Conservation (phyloP, 2,329 filamentous ascomycete species). For the Neonectria sp. region DNA sequence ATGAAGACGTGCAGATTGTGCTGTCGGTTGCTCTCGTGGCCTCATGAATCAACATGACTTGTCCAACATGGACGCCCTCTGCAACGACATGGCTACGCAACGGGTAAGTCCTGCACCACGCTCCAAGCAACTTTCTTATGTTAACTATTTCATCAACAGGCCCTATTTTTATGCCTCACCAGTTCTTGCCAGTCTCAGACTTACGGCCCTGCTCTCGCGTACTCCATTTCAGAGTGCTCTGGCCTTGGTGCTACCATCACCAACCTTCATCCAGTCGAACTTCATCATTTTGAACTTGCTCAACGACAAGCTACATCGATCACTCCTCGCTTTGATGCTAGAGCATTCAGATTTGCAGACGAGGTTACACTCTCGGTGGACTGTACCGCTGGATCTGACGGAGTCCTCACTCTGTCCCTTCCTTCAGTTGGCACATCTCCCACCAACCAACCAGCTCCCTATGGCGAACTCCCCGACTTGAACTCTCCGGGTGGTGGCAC, state of each 20-base stretch:
- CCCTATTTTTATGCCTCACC: conserved; percentile 52
- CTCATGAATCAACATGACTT: conserved; percentile 29
- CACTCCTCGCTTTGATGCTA: conserved; percentile 17
- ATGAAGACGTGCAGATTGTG: conserved; percentile 32
- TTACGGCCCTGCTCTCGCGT: conserved; percentile 51
- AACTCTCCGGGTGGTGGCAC: conserved; percentile 8
- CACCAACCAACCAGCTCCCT: conserved; percentile 9
- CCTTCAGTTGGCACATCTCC: conserved; percentile 35
- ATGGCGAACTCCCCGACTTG: background rate
- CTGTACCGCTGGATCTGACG: conserved; percentile 51
- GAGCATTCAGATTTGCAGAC: conserved; percentile 37
- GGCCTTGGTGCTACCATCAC: conserved; percentile 46
- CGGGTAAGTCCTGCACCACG: conserved; percentile 35
- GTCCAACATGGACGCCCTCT: conserved; percentile 31
- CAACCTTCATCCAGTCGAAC: conserved; percentile 50
- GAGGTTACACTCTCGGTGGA: conserved; percentile 46
- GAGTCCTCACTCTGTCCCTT: conserved; percentile 50
- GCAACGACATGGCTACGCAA: conserved; percentile 42
- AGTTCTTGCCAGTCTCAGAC: conserved; percentile 44
- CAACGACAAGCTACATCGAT: conserved; percentile 29
- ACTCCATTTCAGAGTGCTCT: conserved; percentile 48
- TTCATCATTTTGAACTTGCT: conserved; percentile 35
- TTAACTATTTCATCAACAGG: conserved; percentile 38
- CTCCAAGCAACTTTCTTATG: conserved; percentile 32
- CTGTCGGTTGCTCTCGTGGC: conserved; percentile 35